Evolutionary conservation across 176 grass and related monocot species (phyloP), one percentile per base, ranked within the genome.

Genomic region (Ampelocalamus luodianensis): DNA sequence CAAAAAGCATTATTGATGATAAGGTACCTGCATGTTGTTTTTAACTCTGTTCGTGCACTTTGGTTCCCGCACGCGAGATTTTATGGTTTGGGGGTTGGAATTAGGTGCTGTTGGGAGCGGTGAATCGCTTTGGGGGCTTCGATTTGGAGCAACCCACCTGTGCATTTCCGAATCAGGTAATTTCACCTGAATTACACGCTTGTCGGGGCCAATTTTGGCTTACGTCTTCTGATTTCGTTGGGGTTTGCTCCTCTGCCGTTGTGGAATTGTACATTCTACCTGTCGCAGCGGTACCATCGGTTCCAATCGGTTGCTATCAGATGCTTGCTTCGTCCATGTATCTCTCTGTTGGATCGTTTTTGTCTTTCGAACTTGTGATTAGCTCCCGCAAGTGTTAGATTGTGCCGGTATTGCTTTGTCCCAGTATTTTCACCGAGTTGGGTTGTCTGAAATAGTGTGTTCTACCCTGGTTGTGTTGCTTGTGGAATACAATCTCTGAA

Each of bases 401-500:
- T 63, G 43, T 50, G 6, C 50, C 46, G 38, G 10, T 54, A 44
- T 54, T 50, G 10, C 15, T 23, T 37, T 54, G 10, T 22, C 10
- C 26, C 20, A n/a, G 20, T n/a, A 37, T 37, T 82, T n/a, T 71
- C 51, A 12, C 13, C 14, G 67, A 71, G 23, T 60, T 22, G 12
- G 27, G 18, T 34, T 79, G 27, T 56, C 79, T 55, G 34, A 36
- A 17, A 22, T 78, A 17, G 50, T n/a, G 24, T 59, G 26, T 60
- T 20, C 8, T 29, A 39, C 40, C 36, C 26, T 17, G 16, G 20
- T 11, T 68, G 49, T 68, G 27, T 55, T 36, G 46, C 7, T 71
- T 9, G 36, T 65, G 71, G 64, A 86, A 71, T 63, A 65, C 18
- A 3, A 63, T 80, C 32, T 80, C 32, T 85, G 32, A 70, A 63